Evolutionary conservation across 805 yeast species (phyloP), one percentile per base, ranked within the genome.

Genomic region (Pichia eremophila): DNA sequence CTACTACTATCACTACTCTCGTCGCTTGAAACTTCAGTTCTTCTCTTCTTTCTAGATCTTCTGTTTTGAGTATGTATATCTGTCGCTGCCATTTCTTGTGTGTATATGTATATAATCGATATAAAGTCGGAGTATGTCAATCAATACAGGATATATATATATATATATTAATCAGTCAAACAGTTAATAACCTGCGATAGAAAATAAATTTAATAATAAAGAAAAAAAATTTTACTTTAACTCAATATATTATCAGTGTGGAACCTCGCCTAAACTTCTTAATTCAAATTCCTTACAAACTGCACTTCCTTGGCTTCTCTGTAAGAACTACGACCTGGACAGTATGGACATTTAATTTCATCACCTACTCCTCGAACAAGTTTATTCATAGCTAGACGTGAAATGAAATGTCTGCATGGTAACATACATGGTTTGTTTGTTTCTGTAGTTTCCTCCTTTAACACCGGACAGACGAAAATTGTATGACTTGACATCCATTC

Each of bases 31-130:
- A 80, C 77, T 45, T 82, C 87, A 0, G 91, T 83, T 79, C 90
- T 83, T 77, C 89, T 80, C 78, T 82, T 83, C 75, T 83, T 83
- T 59, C 82, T 72, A 52, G 85, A 75, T 57, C 85, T 72, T 53
- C 77, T 12, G 7, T 34, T 34, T 5, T 22, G 25, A 22, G 25
- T 22, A 14, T 18, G 36, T 34, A 34, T 15, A 15, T 34, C 36
- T 12, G 36, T 8, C 3, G 17, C 17, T 34, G 36, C 36, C 36
- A 34, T 34, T 10, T 29, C 12, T 12, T 14, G 15, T 14, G 36
- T 34, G 3, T 34, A 9, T 34, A 4, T 34, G 36, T 34, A 22
- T 22, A 22, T 22, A 22, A 22, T 22, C 25, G 25, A 22, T 22
- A 22, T 22, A 22, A 22, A 22, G 25, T 5, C 5, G 25, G 25